Evolutionary conservation across 2,329 filamentous ascomycete genomes (phyloP), one percentile per base, ranked within the genome.

Genomic region (Diaporthe vexans): DNA sequence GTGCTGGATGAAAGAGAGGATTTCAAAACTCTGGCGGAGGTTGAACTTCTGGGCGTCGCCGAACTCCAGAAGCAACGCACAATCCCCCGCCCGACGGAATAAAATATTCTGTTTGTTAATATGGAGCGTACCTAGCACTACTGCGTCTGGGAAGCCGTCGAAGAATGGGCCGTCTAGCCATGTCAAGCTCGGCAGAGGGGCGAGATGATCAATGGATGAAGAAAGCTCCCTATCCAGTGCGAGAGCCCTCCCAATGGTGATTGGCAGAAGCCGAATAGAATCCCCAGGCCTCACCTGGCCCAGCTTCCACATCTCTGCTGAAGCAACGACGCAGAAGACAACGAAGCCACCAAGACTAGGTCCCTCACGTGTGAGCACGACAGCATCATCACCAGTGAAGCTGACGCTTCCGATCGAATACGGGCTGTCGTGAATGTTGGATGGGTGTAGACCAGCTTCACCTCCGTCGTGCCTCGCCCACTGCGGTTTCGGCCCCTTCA

Each of bases 391-490:
- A 26, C 59, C 59, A 3, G 59, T 48, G 43, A 65, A 48, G 59
- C 59, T 65, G 11, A 65, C 43, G 43, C 59, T 65, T 10, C 59
- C 59, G 5, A 65, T 48, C 43, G 59, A 65, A 11, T 65, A 65
- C 26, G 59, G 40, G 43, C 59, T 65, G 26, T 65, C 59, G 19
- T 65, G 59, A 40, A 65, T n/a, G 43, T 65, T 65, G 26, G 59
- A 65, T 9, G 59, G 59, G 59, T 65, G 59, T 17, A 65, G 19
- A 2, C 59, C 59, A n/a, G 59, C 59, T 10, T 24, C 59, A 19
- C 59, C 59, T 26, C 59, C 59, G 43, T 35, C 26, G 6, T n/a
- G 24, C 24, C 59, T 19, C 17, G 59, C 26, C 59, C 59, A 65
- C 40, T 48, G 26, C n/a, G 59, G 59, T 13, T 19, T 48, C 11